These are phyloP conservation scores for Candida ipomoeae DNA, from an alignment of 805 yeast genomes.

Conservation along the genomic window DNA sequence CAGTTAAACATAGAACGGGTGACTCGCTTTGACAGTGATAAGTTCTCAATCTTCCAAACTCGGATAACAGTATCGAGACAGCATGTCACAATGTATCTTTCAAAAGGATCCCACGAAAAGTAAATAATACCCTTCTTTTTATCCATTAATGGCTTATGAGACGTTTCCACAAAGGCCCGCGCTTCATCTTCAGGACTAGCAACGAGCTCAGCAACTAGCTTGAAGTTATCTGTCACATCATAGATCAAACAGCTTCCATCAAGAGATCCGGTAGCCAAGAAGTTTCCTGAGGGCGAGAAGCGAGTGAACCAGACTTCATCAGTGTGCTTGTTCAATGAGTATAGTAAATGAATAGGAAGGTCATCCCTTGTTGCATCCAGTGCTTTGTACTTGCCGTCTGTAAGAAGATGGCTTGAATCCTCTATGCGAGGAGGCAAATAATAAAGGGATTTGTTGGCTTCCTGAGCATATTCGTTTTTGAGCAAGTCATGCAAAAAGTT, in stretches of 20 bases:
- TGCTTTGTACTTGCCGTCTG: not conserved
- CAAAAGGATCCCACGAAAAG: slow-evolving; percentile 74
- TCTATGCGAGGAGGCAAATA: slow-evolving; percentile 15
- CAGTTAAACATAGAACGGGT: slow-evolving; percentile 25
- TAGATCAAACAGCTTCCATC: slow-evolving; percentile 64
- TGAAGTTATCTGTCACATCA: slow-evolving; percentile 48
- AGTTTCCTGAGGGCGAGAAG: slow-evolving; percentile 74
- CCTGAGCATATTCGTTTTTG: slow-evolving; percentile 10
- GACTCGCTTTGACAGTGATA: slow-evolving; percentile 21
- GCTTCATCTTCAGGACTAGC: slow-evolving; percentile 27
- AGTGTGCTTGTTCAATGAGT: slow-evolving; percentile 48
- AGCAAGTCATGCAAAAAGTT: slow-evolving; percentile 10
- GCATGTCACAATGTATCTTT: slow-evolving; percentile 61
- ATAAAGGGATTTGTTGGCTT: slow-evolving; percentile 10
- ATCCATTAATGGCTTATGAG: slow-evolving; percentile 23
- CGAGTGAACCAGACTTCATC: slow-evolving; percentile 83
- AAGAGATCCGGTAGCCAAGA: slow-evolving; percentile 71
- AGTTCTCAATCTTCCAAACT: slow-evolving; percentile 58
- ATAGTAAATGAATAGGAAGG: slow-evolving; percentile 48
- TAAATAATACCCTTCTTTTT: slow-evolving; percentile 44
- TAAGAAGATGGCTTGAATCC: not conserved
- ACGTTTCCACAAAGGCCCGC: slow-evolving; percentile 23
- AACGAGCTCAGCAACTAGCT: slow-evolving; percentile 27
- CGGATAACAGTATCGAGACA: slow-evolving; percentile 67
- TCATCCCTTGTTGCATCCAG: slow-evolving; percentile 3